Evolutionary conservation across 257 asterid species (phyloP).

Genomic region (Leptodermis oblonga): DNA sequence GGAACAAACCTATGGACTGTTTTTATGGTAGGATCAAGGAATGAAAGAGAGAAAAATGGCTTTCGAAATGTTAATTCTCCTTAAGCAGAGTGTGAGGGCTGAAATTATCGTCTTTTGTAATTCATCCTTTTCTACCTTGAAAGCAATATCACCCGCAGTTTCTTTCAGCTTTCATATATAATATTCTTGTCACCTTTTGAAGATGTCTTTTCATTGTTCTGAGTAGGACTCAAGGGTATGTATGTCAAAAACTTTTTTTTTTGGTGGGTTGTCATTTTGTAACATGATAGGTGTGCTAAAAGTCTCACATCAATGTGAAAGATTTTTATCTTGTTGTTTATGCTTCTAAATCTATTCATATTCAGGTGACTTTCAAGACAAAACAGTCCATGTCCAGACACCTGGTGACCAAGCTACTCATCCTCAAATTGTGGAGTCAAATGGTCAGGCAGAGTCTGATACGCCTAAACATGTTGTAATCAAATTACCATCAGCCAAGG

Average conservation of each 20-base stretch:
- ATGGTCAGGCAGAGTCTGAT: conserved; percentile 42
- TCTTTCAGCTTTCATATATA: neutral
- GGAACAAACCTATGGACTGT: neutral
- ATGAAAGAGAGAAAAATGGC: neutral
- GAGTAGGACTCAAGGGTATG: too few relatives aligned
- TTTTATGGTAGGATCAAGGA: neutral
- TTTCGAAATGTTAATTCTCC: neutral
- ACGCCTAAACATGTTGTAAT: conserved; percentile 25
- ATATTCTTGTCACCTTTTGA: neutral
- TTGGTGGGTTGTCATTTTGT: neutral
- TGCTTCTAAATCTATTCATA: neutral
- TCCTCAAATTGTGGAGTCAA: conserved; percentile 40
- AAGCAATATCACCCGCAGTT: neutral
- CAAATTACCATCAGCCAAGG: conserved; percentile 42
- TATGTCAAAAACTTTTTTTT: neutral
- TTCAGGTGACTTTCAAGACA: conserved; percentile 60
- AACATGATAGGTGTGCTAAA: neutral
- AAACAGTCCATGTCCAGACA: conserved; percentile 31
- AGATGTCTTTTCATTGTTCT: neutral
- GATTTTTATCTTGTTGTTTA: neutral
- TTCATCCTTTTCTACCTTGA: neutral
- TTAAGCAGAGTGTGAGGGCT: neutral
- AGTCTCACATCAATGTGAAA: neutral
- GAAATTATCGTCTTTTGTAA: too few relatives aligned
- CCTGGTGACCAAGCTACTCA: conserved; percentile 52